phyloP scores from a whole-genome alignment of 2,329 filamentous ascomycete species.

The Aspergillus amoenus region DNA sequence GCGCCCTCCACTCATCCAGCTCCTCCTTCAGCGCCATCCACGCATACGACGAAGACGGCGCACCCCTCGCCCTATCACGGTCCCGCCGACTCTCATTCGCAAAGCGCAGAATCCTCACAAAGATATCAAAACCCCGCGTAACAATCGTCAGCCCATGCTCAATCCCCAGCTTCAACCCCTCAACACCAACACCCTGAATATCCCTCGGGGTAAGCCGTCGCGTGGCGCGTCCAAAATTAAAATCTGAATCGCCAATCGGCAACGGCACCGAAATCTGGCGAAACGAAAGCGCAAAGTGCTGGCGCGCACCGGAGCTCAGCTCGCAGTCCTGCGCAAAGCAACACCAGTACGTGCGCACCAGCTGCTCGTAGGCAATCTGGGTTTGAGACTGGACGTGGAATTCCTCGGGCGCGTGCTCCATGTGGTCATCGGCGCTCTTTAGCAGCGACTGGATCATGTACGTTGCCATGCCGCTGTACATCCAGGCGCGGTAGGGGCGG shows the following conservation, averaged over 20 bases:
- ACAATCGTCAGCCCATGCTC: conserved; percentile 36
- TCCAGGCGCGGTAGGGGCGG: conserved; percentile 38
- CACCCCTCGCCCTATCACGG: conserved; percentile 21
- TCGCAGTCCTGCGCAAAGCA: conserved; percentile 41
- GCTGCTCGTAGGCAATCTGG: conserved; percentile 35
- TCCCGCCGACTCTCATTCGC: conserved; percentile 37
- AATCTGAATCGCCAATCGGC: conserved; percentile 37
- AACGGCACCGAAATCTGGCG: conserved; percentile 37
- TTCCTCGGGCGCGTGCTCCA: conserved; percentile 36
- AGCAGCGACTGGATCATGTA: conserved; percentile 41
- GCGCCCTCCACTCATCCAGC: conserved; percentile 35
- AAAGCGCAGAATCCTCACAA: conserved; percentile 36
- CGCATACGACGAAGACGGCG: conserved; percentile 19
- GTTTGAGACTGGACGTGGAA: conserved; percentile 32
- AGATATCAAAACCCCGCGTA: conserved; percentile 39
- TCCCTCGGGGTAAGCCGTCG: conserved; percentile 25
- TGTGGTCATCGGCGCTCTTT: conserved; percentile 37
- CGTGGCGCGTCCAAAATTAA: conserved; percentile 27
- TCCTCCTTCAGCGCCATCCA: conserved; percentile 34
- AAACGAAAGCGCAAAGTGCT: conserved; percentile 39
- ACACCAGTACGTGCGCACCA: conserved; percentile 40
- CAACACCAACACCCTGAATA: conserved; percentile 21
- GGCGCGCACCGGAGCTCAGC: conserved; percentile 36
- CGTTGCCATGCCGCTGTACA: conserved; percentile 42
- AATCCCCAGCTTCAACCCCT: conserved; percentile 28